Conservation (phyloP, 345 rosid species). For the Laguncularia racemosa region DNA sequence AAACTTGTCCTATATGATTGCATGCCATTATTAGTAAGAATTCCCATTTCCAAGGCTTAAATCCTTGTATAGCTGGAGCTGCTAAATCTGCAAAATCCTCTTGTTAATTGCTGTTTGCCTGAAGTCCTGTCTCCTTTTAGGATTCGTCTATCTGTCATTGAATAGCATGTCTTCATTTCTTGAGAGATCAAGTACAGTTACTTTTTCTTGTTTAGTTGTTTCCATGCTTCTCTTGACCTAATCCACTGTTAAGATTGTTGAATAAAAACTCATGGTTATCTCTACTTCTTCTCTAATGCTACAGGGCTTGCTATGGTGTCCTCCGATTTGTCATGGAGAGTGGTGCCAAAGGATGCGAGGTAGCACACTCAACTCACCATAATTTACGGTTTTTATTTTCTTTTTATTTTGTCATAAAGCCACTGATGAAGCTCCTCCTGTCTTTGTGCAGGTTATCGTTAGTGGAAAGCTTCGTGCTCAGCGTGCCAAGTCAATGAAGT, state of each 20-base stretch:
- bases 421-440: neutral
- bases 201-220: neutral
- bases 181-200: too few species aligned
- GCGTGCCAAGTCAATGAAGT: conserved; percentile 39
- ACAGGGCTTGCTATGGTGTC: conserved; percentile 42
- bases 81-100: too few species aligned
- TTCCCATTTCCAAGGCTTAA: too few species aligned
- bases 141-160: too few species aligned
- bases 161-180: too few species aligned
- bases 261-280: neutral
- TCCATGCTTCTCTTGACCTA: neutral
- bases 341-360: conserved; percentile 44
- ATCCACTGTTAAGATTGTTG: too few species aligned
- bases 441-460: conserved; percentile 25
- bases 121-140: too few species aligned
- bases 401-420: neutral
- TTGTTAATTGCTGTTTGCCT: too few species aligned
- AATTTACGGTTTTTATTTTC: neutral
- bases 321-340: conserved; percentile 37
- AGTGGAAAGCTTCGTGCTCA: conserved; percentile 43
- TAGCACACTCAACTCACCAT: neutral
- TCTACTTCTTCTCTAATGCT: neutral
- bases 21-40: too few species aligned
- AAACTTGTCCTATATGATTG: too few species aligned
- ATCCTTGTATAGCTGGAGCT: too few species aligned